Percentiles rank a stretch among this genome's conserved stretches.
These are phyloP conservation scores for Trichoderma sp. DNA, from an alignment of 2,329 filamentous ascomycete genomes.

Conservation along the genomic window DNA sequence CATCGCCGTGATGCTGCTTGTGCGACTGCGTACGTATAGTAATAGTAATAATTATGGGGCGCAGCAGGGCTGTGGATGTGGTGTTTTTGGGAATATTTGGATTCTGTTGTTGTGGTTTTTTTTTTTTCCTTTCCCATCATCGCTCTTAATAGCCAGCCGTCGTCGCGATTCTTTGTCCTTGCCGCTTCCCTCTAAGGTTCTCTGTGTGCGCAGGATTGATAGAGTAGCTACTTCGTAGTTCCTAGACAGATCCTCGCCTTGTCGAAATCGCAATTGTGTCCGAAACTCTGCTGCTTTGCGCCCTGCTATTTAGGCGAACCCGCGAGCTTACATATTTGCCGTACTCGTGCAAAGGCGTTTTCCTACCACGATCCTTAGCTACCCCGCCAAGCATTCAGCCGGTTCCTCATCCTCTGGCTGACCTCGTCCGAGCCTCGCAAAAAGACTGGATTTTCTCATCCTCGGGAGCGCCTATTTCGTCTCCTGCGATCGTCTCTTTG, in stretches of 20 bases:
- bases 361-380: background rate
- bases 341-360: background rate
- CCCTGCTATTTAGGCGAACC: background rate
- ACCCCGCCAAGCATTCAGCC: slow-evolving; percentile 8
- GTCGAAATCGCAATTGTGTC: background rate
- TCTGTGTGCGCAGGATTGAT: background rate
- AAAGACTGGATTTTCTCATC: background rate
- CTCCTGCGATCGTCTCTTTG: background rate
- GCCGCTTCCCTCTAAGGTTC: background rate
- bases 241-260: background rate
- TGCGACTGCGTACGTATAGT: background rate
- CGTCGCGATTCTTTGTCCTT: background rate
- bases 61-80: background rate
- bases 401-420: background rate
- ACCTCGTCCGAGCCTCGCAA: background rate
- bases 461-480: background rate
- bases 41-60: slow-evolving; percentile 5
- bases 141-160: background rate
- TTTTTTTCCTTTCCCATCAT: background rate
- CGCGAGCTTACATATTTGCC: background rate
- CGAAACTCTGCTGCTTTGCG: background rate
- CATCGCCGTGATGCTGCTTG: background rate
- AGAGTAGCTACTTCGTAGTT: background rate
- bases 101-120: background rate
- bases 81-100: background rate